Conservation (phyloP, 2,329 filamentous ascomycete species). For the Tolypocladium pustulatum region DNA sequence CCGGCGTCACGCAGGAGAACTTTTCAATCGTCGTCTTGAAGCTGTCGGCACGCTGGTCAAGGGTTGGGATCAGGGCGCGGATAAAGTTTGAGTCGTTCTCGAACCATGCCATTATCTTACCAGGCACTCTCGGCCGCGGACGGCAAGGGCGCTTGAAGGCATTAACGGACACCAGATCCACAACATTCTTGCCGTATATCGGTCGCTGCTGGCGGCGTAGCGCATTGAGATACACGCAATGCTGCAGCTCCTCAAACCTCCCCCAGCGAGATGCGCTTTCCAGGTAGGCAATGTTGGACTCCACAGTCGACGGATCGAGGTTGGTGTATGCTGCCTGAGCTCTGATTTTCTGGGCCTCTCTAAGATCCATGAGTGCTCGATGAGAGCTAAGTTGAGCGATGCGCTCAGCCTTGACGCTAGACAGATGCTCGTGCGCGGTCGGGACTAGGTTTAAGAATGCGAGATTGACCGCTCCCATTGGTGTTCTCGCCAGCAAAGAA, state of each 20-base stretch:
- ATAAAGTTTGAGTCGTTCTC: conserved; percentile 57
- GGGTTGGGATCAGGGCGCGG: conserved; percentile 58
- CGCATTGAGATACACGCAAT: conserved; percentile 70
- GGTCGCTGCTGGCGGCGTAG: conserved; percentile 71
- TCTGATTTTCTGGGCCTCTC: conserved; percentile 57
- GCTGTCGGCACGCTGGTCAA: conserved; percentile 60
- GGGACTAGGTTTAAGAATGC: conserved; percentile 73
- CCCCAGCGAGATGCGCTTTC: conserved; percentile 61
- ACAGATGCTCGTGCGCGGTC: conserved; percentile 56
- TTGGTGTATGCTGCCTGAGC: conserved; percentile 43
- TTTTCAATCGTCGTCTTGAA: conserved; percentile 71
- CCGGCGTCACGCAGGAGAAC: conserved; percentile 87
- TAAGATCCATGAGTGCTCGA: conserved; percentile 56
- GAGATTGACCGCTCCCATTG: conserved; percentile 57
- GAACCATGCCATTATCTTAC: conserved; percentile 62
- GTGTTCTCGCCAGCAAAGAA: conserved; percentile 49
- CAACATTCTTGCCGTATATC: conserved; percentile 69
- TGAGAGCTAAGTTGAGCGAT: conserved; percentile 61
- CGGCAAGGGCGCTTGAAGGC: conserved; percentile 47
- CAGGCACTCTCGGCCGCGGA: conserved; percentile 49
- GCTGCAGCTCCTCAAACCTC: conserved; percentile 68
- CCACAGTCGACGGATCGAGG: conserved; percentile 56
- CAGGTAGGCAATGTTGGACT: conserved; percentile 60
- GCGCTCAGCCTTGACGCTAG: conserved; percentile 39
- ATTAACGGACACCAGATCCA: conserved; percentile 62